These are phyloP conservation scores for Umbelopsis sp. DNA, from an alignment of 192 early-diverging fungal genomes.

Conservation along the genomic window DNA sequence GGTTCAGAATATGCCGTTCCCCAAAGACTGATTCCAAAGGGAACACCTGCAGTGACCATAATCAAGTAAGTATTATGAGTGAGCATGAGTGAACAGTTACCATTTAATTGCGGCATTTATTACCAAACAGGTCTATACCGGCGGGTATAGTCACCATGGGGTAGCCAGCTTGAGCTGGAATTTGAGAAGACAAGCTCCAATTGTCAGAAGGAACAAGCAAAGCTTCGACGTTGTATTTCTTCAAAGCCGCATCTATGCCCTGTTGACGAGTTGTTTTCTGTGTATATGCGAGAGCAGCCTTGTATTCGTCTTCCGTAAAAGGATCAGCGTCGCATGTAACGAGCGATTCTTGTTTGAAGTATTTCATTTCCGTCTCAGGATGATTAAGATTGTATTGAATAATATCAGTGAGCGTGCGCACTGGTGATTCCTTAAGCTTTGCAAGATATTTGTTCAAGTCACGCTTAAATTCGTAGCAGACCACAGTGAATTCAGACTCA, in stretches of 20 bases:
- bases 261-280: slow-evolving; percentile 3
- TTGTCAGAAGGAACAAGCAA: slow-evolving; percentile 16
- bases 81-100: neutral
- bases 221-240: neutral
- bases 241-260: slow-evolving; percentile 20
- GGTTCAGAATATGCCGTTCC: slow-evolving; percentile 16
- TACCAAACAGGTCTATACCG: slow-evolving; percentile 14
- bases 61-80: neutral
- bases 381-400: slow-evolving; percentile 12
- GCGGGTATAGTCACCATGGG: slow-evolving; percentile 13
- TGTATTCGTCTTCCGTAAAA: slow-evolving; percentile 10
- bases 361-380: slow-evolving; percentile 4
- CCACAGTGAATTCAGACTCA: slow-evolving; percentile 7
- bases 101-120: neutral
- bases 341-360: slow-evolving; percentile 16
- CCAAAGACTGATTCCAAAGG: slow-evolving; percentile 12
- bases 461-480: slow-evolving; percentile 18
- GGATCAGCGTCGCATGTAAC: neutral
- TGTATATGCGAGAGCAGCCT: neutral
- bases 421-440: neutral
- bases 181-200: slow-evolving; percentile 15
- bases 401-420: slow-evolving; percentile 11
- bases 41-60: neutral
- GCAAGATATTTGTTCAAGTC: slow-evolving; percentile 19
- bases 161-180: slow-evolving; percentile 10